Percentiles rank a stretch among this genome's conserved stretches.
Conservation (phyloP, 768 basidiomycete species). For the Agrocybe pediades region DNA sequence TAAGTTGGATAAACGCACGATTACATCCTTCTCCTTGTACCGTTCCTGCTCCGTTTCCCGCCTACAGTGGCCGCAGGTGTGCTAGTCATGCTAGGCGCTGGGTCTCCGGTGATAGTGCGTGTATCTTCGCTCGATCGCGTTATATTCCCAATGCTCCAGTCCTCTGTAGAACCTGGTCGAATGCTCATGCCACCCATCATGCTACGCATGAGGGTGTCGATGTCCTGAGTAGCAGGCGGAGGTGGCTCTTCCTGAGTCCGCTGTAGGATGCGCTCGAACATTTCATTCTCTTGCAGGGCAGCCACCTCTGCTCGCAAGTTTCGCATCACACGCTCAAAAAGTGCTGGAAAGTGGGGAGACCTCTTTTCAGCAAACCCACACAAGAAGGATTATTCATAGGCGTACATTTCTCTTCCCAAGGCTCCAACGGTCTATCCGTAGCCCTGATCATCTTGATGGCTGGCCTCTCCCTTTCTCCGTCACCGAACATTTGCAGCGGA, state of each 20-base stretch:
- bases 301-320: constrained; percentile 38
- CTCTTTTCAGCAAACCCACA: not conserved
- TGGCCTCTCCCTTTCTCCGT: constrained; percentile 5
- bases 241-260: constrained; percentile 46
- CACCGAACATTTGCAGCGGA: constrained; percentile 34
- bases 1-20: not conserved
- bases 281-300: constrained; percentile 46
- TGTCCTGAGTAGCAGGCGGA: constrained; percentile 44
- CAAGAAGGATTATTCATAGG: not conserved
- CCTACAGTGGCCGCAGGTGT: constrained; percentile 18
- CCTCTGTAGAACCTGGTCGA: constrained; percentile 16
- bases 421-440: constrained; percentile 19
- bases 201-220: constrained; percentile 51
- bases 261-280: constrained; percentile 48
- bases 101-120: constrained; percentile 17
- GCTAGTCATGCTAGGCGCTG: constrained; percentile 38
- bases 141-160: constrained; percentile 2
- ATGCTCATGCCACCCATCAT: constrained; percentile 46
- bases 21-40: constrained; percentile 20
- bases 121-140: constrained; percentile 5
- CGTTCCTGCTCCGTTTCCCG: constrained; percentile 28
- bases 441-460: constrained; percentile 15
- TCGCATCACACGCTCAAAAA: constrained; percentile 37
- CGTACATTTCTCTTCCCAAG: constrained; percentile 38
- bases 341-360: constrained; percentile 4